Conservation (phyloP, 2,329 filamentous ascomycete species). For the Lecanoromycetidae sp. region DNA sequence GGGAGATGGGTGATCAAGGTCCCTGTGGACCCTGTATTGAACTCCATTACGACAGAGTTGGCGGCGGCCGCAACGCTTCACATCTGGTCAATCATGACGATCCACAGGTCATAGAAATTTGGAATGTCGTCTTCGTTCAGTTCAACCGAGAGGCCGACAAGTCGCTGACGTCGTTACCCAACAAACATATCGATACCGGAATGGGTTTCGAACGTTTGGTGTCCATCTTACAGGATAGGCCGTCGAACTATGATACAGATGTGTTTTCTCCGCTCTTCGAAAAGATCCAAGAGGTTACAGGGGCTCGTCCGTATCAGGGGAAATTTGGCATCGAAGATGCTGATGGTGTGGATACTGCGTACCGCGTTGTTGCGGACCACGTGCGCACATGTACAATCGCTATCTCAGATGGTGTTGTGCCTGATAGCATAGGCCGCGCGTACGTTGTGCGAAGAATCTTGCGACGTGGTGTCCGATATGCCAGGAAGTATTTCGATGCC, state of each 20-base stretch:
- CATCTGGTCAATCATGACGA: constrained; percentile 90
- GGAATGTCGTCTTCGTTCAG: constrained; percentile 99
- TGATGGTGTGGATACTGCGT: constrained; percentile 91
- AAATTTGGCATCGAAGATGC: constrained; percentile 82
- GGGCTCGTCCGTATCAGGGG: constrained; percentile 70
- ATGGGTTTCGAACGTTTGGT: constrained; percentile 94
- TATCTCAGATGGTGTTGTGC: constrained; percentile 82
- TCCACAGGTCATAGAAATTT: constrained; percentile 91
- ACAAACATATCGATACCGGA: constrained; percentile 92
- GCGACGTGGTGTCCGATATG: constrained; percentile 80
- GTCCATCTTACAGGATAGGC: constrained; percentile 78
- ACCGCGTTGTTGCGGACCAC: constrained; percentile 91
- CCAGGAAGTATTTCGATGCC: constrained; percentile 86
- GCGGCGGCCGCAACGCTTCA: constrained; percentile 70
- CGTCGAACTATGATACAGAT: constrained; percentile 94
- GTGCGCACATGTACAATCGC: constrained; percentile 82
- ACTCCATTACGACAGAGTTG: constrained; percentile 90
- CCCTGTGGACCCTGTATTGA: constrained; percentile 96
- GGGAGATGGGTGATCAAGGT: constrained; percentile 98
- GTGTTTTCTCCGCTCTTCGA: constrained; percentile 86
- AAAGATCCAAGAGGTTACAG: constrained; percentile 74
- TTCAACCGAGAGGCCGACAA: constrained; percentile 86
- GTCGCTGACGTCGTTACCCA: constrained; percentile 70
- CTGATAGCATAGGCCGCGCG: constrained; percentile 87
- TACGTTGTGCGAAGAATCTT: constrained; percentile 92